Percentiles rank a stretch among this genome's conserved stretches.
Conservation (phyloP, 2,329 filamentous ascomycete genomes). For the Anisogramma anomala region DNA sequence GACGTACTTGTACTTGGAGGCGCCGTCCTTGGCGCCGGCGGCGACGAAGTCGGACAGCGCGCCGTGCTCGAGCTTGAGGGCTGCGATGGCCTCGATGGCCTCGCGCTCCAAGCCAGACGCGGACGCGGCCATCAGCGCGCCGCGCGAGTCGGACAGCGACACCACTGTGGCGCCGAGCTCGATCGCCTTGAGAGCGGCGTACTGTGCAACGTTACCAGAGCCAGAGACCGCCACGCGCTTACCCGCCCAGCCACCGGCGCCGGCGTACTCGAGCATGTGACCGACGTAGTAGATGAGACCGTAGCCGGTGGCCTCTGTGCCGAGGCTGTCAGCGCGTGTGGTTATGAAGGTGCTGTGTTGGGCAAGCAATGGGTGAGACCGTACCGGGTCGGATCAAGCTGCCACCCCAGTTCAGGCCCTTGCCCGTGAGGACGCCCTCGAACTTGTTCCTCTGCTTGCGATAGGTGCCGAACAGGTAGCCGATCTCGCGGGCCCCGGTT, state of each 20-base stretch:
- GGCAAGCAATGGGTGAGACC: conserved; percentile 13
- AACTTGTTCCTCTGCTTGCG: conserved; percentile 78
- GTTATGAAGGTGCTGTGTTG: no score
- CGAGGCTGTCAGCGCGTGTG: no score
- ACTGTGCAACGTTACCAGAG: conserved; percentile 96
- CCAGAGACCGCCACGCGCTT: conserved; percentile 95
- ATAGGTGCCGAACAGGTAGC: conserved; percentile 91
- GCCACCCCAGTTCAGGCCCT: conserved; percentile 88
- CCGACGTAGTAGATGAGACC: conserved; percentile 93
- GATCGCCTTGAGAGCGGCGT: conserved; percentile 89
- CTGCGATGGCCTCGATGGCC: conserved; percentile 67
- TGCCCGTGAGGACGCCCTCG: conserved; percentile 93
- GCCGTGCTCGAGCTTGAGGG: conserved; percentile 78
- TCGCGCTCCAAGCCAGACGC: conserved; percentile 65
- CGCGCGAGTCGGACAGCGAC: conserved; percentile 88
- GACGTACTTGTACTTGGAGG: conserved; percentile 65
- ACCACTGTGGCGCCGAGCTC: conserved; percentile 89
- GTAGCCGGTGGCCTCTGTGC: conserved; percentile 79
- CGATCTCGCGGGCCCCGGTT: conserved; percentile 83
- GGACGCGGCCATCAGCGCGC: conserved; percentile 63
- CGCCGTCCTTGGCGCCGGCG: conserved; percentile 47
- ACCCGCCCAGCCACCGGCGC: conserved; percentile 73
- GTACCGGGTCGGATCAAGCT: conserved; percentile 70
- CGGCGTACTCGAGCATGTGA: conserved; percentile 89
- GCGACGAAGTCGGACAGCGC: conserved; percentile 45